Evolutionary conservation across 2,329 filamentous ascomycete species (phyloP), one percentile per base, ranked within the genome.

Genomic region (Aspergillus luchuensis): DNA sequence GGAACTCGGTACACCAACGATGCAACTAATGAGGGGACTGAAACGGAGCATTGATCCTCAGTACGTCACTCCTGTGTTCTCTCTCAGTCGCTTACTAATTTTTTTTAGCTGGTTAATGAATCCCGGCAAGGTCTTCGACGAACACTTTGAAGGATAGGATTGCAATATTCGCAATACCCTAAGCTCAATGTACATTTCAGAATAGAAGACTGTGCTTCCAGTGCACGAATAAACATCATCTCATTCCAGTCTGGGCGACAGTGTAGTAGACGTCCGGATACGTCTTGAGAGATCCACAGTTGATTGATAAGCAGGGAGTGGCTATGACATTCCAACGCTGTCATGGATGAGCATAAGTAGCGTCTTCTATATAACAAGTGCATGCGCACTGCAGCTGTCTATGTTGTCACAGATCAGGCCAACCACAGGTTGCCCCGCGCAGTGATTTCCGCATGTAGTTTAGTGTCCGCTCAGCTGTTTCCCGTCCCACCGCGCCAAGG

Each of bases 41-140:
- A 56, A 56, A 17, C 25, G 53, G 13, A 56, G 53, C 23, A 41
- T 56, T 8, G 53, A 56, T 47, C 53, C 53, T 15, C 10, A 56
- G 53, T 56, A 47, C 39, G 5, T 25, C n/a, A 36, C 8, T 30
- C 19, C 8, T 6, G 3, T 23, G 15, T 21, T 10, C 7, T 23
- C 7, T 11, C 15, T 8, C n/a, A 2, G 6, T 6, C n/a, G 17
- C 10, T n/a, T 33, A n/a, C 53, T 56, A 33, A 56, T 11, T 0
- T 21, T 21, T 21, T 15, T 6, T 5, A 56, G 53, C 21, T 56
- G 53, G 53, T 17, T 56, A 1, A 56, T 56, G 53, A 56, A 56
- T n/a, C 53, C 53, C 5, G 53, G 53, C 2, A 56, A 56, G 39
- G 53, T 56, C 4, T 56, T 56, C 7, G 30, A 56, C n/a, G 53